Percentiles rank a stretch among this genome's conserved stretches.
Conservation (phyloP, 2,329 filamentous ascomycete species). For the Fusarium duplospermum region DNA sequence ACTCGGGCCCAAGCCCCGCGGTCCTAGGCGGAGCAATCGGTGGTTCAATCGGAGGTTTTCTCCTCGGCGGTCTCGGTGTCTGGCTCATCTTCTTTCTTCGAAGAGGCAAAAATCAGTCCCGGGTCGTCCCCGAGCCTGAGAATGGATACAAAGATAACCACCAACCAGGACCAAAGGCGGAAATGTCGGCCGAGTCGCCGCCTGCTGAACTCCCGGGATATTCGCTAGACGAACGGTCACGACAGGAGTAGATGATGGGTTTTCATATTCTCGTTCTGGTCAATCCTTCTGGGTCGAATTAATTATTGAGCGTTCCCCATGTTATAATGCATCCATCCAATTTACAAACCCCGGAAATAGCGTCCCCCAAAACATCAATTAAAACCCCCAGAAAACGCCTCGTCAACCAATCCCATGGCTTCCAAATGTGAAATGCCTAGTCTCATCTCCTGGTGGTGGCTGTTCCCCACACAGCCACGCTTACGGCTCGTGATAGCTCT, state of each 20-base stretch:
- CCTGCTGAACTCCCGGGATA: background rate
- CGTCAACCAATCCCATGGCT: background rate
- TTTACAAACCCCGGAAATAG: background rate
- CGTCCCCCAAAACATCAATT: background rate
- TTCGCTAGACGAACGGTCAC: background rate
- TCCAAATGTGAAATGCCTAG: constrained; percentile 5
- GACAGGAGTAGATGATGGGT: background rate
- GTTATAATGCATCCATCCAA: background rate
- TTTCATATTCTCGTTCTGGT: background rate
- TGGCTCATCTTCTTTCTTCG: background rate
- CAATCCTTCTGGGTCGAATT: background rate
- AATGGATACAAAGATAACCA: background rate
- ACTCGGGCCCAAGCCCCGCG: background rate
- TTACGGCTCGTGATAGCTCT: background rate
- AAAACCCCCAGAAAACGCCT: background rate
- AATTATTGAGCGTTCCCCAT: background rate
- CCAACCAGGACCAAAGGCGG: background rate
- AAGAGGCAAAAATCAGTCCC: background rate
- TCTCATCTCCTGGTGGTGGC: constrained; percentile 23
- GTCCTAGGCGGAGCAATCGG: background rate
- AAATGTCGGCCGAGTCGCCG: background rate
- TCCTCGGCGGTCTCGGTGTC: background rate
- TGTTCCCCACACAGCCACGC: constrained; percentile 9
- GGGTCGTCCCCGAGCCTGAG: background rate
- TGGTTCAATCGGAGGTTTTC: background rate